phyloP scores from a whole-genome alignment of 208 protist genomes.

The Crithidia sp. region DNA sequence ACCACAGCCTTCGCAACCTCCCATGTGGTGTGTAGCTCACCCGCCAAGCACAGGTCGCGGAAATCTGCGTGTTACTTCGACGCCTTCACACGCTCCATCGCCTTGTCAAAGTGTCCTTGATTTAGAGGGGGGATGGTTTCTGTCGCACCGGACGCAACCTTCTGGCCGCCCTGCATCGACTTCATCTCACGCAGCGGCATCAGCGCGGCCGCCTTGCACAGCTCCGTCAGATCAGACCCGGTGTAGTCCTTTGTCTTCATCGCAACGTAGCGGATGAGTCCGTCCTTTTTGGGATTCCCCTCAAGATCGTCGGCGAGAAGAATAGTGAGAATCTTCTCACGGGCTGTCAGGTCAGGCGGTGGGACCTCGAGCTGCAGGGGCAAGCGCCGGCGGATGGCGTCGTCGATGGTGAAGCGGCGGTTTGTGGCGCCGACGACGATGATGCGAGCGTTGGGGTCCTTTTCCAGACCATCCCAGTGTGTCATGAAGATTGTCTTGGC shows the following conservation, averaged over 20 bases:
- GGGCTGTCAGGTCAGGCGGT: conserved; percentile 55
- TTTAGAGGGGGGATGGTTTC: conserved; percentile 56
- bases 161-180: conserved; percentile 11
- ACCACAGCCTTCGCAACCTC: no score
- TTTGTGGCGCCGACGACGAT: conserved; percentile 93
- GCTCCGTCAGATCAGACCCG: conserved; percentile 93
- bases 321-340: conserved; percentile 83
- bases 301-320: conserved; percentile 69
- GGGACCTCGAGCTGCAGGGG: conserved; percentile 86
- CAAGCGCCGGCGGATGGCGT: conserved; percentile 91
- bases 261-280: conserved; percentile 78
- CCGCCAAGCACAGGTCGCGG: not conserved
- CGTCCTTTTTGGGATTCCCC: conserved; percentile 49
- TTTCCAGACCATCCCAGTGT: conserved; percentile 87
- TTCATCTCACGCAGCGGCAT: conserved; percentile 76
- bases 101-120: conserved; percentile 74
- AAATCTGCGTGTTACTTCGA: conserved; percentile 35
- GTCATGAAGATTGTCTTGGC: conserved; percentile 94
- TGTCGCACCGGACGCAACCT: not conserved
- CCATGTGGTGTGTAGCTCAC: no score
- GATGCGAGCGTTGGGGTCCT: conserved; percentile 44
- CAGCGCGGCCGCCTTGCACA: conserved; percentile 90
- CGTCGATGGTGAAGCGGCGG: conserved; percentile 89
- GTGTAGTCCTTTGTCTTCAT: conserved; percentile 84
- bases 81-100: conserved; percentile 72